phyloP scores from a whole-genome alignment of 139 green algal species.

The Penium margaritaceum region DNA sequence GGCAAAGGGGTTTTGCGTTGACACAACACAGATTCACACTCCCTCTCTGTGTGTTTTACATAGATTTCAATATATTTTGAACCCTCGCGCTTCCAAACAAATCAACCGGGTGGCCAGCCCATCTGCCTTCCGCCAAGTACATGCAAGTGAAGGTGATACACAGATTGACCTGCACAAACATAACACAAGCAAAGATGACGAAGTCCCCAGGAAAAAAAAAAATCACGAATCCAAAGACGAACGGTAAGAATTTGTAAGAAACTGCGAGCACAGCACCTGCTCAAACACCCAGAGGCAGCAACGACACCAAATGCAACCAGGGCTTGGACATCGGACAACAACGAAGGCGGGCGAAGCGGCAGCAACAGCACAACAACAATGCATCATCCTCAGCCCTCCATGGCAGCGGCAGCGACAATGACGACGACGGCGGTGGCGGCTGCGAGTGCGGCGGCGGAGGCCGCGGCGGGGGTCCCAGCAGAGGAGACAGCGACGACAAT shows the following conservation, averaged over 20 bases:
- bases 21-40: too few relatives aligned
- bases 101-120: constrained; percentile 36
- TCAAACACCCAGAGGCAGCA: not conserved
- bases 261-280: not conserved
- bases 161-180: constrained; percentile 35
- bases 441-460: too few relatives aligned
- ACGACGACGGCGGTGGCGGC: too few relatives aligned
- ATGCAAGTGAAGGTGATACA: constrained; percentile 42
- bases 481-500: too few relatives aligned
- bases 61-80: too few relatives aligned
- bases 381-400: too few relatives aligned
- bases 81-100: not conserved
- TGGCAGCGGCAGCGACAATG: too few relatives aligned
- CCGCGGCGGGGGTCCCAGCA: too few relatives aligned
- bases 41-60: too few relatives aligned
- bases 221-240: not conserved
- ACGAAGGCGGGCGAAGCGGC: not conserved
- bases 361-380: not conserved
- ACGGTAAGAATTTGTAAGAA: not conserved
- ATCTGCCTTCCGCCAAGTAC: constrained; percentile 36
- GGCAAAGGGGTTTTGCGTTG: too few relatives aligned
- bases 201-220: constrained; percentile 8
- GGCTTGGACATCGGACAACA: not conserved
- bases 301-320: not conserved
- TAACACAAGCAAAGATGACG: not conserved